These are phyloP conservation scores for Tolypocladium tropicale DNA, from an alignment of 2,329 filamentous ascomycete species.

Conservation along the genomic window DNA sequence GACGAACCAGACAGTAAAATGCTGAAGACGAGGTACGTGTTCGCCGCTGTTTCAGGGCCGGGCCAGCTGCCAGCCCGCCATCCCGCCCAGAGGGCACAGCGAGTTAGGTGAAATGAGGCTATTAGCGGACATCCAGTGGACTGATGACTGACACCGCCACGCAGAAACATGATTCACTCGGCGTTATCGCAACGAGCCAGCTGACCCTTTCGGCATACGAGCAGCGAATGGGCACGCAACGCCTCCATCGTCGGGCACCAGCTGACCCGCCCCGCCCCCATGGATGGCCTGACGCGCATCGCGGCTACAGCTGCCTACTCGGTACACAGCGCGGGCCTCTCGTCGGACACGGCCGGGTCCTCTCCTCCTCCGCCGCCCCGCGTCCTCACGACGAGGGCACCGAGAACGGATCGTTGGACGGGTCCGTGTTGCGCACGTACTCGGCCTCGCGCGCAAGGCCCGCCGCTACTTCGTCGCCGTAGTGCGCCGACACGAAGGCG, in stretches of 20 bases:
- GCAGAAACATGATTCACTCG: slow-evolving; percentile 1
- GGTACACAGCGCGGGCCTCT: neutral
- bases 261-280: neutral
- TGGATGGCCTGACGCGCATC: neutral
- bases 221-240: neutral
- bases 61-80: no score
- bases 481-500: slow-evolving; percentile 23
- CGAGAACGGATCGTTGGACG: slow-evolving; percentile 45
- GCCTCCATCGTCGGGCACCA: neutral
- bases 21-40: no score
- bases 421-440: slow-evolving; percentile 44
- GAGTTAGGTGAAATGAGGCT: no score
- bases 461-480: slow-evolving; percentile 39
- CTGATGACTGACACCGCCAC: no score
- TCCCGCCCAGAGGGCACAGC: no score
- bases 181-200: neutral
- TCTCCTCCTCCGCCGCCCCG: no score
- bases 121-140: no score
- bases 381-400: neutral
- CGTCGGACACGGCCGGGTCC: neutral
- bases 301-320: neutral
- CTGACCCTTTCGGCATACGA: neutral
- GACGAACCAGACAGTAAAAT: no score
- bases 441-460: slow-evolving; percentile 41
- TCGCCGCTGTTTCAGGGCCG: no score